Percentiles rank a stretch among this genome's conserved stretches.
Conservation (phyloP, 345 rosid genomes). For the Arabis alpina region DNA sequence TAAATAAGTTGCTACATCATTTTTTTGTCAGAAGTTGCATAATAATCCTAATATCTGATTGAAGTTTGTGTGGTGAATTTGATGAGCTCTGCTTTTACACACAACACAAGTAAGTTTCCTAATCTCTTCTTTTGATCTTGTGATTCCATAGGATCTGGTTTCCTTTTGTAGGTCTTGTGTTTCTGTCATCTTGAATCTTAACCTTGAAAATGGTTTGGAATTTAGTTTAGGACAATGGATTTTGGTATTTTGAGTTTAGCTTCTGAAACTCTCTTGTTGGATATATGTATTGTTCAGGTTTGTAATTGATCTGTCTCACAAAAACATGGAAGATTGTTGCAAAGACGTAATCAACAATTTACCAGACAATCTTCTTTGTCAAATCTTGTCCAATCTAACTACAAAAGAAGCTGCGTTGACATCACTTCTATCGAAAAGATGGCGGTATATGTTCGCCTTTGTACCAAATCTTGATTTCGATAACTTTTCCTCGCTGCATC, state of each 20-base stretch:
- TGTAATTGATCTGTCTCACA: constrained; percentile 21
- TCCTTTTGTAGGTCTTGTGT: background rate
- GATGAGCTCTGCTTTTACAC: constrained; percentile 15
- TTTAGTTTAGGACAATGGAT: constrained; percentile 12
- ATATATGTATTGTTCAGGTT: constrained; percentile 16
- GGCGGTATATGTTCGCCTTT: constrained; percentile 34
- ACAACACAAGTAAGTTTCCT: constrained; percentile 16
- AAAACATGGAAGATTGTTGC: constrained; percentile 19
- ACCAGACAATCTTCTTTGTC: constrained; percentile 42
- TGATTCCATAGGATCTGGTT: constrained; percentile 24
- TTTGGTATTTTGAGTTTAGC: background rate
- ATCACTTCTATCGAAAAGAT: constrained; percentile 38
- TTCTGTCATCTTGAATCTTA: background rate
- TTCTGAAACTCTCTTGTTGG: constrained; percentile 24
- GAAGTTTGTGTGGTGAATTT: background rate
- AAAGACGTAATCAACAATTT: constrained; percentile 27
- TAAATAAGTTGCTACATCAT: background rate
- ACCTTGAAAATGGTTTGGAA: constrained; percentile 19
- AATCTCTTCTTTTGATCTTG: constrained; percentile 18
- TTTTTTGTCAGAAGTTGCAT: constrained; percentile 9
- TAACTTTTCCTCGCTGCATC: background rate
- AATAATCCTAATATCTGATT: background rate
- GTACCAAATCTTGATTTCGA: constrained; percentile 37
- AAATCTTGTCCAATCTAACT: constrained; percentile 35
- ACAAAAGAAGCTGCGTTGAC: constrained; percentile 43